These are phyloP conservation scores for Endotrypanum monterogeii DNA, from an alignment of 208 protist genomes.

Conservation along the genomic window DNA sequence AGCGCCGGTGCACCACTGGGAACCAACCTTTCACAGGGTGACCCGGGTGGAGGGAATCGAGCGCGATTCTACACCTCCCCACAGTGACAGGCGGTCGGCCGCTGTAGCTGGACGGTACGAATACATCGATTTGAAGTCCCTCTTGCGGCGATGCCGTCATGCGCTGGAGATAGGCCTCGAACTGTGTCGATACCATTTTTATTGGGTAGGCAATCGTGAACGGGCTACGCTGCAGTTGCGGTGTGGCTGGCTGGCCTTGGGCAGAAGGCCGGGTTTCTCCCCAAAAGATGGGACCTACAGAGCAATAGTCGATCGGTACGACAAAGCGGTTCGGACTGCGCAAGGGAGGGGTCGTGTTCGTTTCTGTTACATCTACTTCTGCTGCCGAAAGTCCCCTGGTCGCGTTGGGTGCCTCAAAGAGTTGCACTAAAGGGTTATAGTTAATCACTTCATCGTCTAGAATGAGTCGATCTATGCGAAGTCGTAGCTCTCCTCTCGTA, in stretches of 20 bases:
- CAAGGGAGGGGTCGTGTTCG: not conserved
- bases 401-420: slow-evolving; percentile 22
- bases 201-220: slow-evolving; percentile 73
- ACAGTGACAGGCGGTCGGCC: slow-evolving; percentile 61
- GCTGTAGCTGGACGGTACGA: slow-evolving; percentile 84
- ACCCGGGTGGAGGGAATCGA: slow-evolving; percentile 46
- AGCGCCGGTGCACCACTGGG: slow-evolving; percentile 51
- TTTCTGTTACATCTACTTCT: not conserved
- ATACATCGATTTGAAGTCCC: slow-evolving; percentile 76
- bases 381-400: not conserved
- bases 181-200: slow-evolving; percentile 57
- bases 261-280: slow-evolving; percentile 65
- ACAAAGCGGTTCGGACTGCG: slow-evolving; percentile 53
- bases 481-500: slow-evolving; percentile 80
- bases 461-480: slow-evolving; percentile 81
- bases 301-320: slow-evolving; percentile 83
- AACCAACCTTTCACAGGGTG: slow-evolving; percentile 73
- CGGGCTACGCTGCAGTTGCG: slow-evolving; percentile 48
- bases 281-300: slow-evolving; percentile 77
- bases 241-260: slow-evolving; percentile 68
- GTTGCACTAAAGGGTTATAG: slow-evolving; percentile 51
- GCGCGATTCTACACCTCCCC: slow-evolving; percentile 55
- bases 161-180: slow-evolving; percentile 62
- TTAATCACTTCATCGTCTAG: slow-evolving; percentile 71
- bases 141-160: slow-evolving; percentile 57